phyloP scores from a whole-genome alignment of 441 rosid genomes.

The Gossypium lobatum region DNA sequence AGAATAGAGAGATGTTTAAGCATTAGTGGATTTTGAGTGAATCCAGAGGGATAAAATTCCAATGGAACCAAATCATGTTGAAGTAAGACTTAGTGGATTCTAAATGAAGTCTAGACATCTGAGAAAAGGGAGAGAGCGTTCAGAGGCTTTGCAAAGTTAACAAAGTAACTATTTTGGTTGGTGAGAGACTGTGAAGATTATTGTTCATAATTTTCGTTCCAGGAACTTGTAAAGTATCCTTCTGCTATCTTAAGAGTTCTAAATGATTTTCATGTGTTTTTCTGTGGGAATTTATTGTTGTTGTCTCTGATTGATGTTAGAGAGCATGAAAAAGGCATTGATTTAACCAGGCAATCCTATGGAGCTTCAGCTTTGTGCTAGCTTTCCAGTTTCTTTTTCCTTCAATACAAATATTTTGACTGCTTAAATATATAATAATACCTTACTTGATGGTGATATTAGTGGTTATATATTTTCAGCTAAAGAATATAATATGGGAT shows the following conservation, averaged over 20 bases:
- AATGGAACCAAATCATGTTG: neutral
- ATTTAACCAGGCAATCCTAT: neutral
- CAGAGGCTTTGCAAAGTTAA: neutral
- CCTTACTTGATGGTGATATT: conserved; percentile 6
- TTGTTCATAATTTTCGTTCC: neutral
- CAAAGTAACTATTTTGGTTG: neutral
- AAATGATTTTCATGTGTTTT: neutral
- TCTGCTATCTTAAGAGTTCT: neutral
- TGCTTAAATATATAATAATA: conserved; percentile 9
- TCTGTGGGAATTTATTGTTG: neutral
- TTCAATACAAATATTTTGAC: neutral
- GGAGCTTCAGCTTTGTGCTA: neutral
- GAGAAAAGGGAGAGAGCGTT: neutral
- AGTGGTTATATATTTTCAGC: conserved; percentile 40
- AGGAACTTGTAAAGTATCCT: neutral
- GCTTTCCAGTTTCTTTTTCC: neutral
- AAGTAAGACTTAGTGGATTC: neutral
- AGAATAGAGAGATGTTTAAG: neutral
- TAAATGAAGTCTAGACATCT: neutral
- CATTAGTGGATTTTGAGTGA: neutral
- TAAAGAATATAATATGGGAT: conserved; percentile 81
- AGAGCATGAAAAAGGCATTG: neutral
- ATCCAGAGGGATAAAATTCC: neutral
- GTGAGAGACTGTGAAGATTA: neutral
- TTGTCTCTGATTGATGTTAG: neutral